phyloP scores from a whole-genome alignment of 345 rosid genomes.

The Lagerstroemia speciosa region DNA sequence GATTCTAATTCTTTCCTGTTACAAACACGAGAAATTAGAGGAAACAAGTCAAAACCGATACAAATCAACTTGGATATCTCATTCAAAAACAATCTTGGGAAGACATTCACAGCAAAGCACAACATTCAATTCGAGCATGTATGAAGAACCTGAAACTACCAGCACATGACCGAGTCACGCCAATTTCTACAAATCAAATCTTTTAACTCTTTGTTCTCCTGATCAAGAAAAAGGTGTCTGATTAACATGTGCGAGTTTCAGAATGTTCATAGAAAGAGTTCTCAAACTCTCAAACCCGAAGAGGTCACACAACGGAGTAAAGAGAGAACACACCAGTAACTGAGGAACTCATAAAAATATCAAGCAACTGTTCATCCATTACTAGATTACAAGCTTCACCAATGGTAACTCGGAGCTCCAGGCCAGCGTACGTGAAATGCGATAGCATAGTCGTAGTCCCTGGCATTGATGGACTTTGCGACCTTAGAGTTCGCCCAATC shows the following conservation, averaged over 20 bases:
- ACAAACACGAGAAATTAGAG: neutral
- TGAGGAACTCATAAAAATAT: neutral
- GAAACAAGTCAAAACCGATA: neutral
- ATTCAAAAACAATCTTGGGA: neutral
- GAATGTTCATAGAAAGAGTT: neutral
- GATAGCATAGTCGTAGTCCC: conserved; percentile 91
- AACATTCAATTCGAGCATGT: neutral
- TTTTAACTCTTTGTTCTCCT: neutral
- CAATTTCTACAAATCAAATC: neutral
- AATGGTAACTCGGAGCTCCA: neutral
- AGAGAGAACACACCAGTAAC: neutral
- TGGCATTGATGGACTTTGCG: conserved; percentile 81
- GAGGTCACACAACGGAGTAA: too few relatives aligned
- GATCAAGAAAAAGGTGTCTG: neutral
- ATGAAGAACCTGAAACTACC: neutral
- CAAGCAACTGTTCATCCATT: neutral
- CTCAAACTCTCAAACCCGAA: neutral
- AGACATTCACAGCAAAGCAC: neutral
- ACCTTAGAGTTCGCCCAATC: conserved; percentile 95
- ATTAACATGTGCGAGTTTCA: neutral
- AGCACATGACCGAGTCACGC: neutral
- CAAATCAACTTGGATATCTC: neutral
- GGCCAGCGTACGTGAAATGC: conserved; percentile 69
- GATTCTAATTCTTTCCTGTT: conserved; percentile 76
- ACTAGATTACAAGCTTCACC: neutral